Evolutionary conservation across 202 grass and related monocot species (phyloP).

Genomic region (Brachypodium distachyon): DNA sequence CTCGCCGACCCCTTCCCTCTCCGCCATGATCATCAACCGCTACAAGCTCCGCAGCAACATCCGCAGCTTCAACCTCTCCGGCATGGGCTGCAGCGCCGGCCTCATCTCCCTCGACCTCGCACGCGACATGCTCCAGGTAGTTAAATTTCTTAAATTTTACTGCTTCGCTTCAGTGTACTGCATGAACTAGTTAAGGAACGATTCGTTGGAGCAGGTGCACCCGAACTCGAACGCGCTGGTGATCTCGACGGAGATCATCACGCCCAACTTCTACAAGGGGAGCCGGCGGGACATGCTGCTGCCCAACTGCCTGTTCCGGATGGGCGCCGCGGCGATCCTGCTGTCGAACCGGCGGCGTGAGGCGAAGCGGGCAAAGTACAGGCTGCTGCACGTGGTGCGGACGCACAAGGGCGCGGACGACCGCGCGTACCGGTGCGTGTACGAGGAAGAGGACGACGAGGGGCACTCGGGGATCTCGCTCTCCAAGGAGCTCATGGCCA

Average conservation of each 20-base stretch:
- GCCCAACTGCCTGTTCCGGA: constrained; percentile 82
- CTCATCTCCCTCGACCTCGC: constrained; percentile 95
- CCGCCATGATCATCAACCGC: constrained; percentile 96
- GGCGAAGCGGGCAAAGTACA: constrained; percentile 63
- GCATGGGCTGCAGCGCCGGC: constrained; percentile 95
- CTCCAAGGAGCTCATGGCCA: constrained; percentile 93
- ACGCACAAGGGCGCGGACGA: constrained; percentile 91
- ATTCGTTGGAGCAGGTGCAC: constrained; percentile 30
- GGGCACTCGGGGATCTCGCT: constrained; percentile 90
- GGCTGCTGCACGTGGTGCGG: constrained; percentile 70
- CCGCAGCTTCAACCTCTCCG: constrained; percentile 96
- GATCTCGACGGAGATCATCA: constrained; percentile 84
- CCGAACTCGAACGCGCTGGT: constrained; percentile 73
- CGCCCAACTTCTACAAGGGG: constrained; percentile 81
- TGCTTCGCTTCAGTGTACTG: not conserved
- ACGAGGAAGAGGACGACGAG: constrained; percentile 80
- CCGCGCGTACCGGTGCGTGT: constrained; percentile 85
- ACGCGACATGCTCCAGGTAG: constrained; percentile 69
- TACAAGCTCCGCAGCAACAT: constrained; percentile 95
- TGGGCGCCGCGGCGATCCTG: constrained; percentile 82
- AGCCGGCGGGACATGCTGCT: constrained; percentile 64
- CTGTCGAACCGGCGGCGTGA: constrained; percentile 64
- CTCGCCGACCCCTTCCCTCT: constrained; percentile 82
- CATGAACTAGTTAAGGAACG: no score
- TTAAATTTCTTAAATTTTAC: no score